A percentile compares a stretch with the other conserved stretches of the same genome.
These are phyloP conservation scores for Clonostachys rosea DNA, from an alignment of 2,329 filamentous ascomycete species.

Conservation along the genomic window DNA sequence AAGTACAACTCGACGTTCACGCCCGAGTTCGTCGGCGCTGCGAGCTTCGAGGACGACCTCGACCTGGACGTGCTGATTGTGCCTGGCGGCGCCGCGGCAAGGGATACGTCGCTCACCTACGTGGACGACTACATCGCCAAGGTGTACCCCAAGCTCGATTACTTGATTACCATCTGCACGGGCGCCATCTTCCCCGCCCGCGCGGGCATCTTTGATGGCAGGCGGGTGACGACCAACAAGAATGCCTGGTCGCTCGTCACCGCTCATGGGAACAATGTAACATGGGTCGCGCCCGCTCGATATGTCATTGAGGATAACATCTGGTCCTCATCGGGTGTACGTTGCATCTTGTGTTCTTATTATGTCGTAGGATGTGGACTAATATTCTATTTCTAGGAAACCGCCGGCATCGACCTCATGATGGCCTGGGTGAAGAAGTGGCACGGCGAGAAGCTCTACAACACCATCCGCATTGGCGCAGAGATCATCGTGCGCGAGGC, in stretches of 20 bases:
- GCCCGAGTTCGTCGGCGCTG: conserved; percentile 1
- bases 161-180: conserved; percentile 63
- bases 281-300: conserved; percentile 57
- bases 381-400: not conserved
- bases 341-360: not conserved
- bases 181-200: conserved; percentile 54
- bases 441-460: conserved; percentile 1
- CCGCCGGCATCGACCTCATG: conserved; percentile 1
- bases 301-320: conserved; percentile 64
- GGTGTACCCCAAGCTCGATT: conserved; percentile 39
- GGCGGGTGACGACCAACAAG: conserved; percentile 64
- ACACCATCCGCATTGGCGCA: not conserved
- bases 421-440: conserved; percentile 1
- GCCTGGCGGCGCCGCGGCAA: conserved; percentile 54
- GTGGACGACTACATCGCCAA: conserved; percentile 31
- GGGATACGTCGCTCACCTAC: conserved; percentile 18
- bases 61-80: conserved; percentile 53
- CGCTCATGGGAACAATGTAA: conserved; percentile 39
- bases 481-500: not conserved
- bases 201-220: conserved; percentile 55
- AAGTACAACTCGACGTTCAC: conserved; percentile 1
- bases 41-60: conserved; percentile 8
- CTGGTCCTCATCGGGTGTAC: conserved; percentile 44
- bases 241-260: conserved; percentile 43
- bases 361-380: too few relatives aligned